Evolutionary conservation across 345 rosid species (phyloP).

Genomic region (Clausena lansium): DNA sequence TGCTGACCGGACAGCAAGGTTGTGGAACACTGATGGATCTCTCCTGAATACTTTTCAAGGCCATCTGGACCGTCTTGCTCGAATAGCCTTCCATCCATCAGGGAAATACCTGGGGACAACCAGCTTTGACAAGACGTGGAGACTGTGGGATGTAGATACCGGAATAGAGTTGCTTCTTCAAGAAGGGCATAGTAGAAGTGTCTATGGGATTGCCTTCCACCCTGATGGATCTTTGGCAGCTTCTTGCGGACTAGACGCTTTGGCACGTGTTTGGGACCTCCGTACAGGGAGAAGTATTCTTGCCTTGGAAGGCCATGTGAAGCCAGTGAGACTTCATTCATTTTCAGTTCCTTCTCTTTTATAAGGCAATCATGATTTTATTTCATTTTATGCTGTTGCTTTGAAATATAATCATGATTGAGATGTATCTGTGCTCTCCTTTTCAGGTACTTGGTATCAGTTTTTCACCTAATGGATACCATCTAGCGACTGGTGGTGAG

Average conservation of each 20-base stretch:
- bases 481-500: slow-evolving; percentile 92
- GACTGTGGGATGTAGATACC: slow-evolving; percentile 85
- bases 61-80: slow-evolving; percentile 92
- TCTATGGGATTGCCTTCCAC: slow-evolving; percentile 89
- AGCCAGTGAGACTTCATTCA: slow-evolving; percentile 53
- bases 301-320: slow-evolving; percentile 92
- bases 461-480: slow-evolving; percentile 97
- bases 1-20: slow-evolving; percentile 89
- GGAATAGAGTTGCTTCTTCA: slow-evolving; percentile 91
- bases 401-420: slow-evolving; percentile 6
- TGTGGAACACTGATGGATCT: slow-evolving; percentile 88
- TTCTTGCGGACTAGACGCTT: slow-evolving; percentile 87
- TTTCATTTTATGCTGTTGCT: not conserved
- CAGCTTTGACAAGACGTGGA: slow-evolving; percentile 97
- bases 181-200: slow-evolving; percentile 93
- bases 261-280: slow-evolving; percentile 97
- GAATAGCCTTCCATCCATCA: slow-evolving; percentile 89
- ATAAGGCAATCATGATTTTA: not conserved
- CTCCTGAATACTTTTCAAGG: slow-evolving; percentile 76
- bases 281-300: slow-evolving; percentile 87
- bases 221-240: slow-evolving; percentile 93
- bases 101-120: slow-evolving; percentile 91
- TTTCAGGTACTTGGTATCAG: slow-evolving; percentile 76
- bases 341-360: not conserved
- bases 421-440: slow-evolving; percentile 13